A percentile compares a stretch with the other conserved stretches of the same genome.
phyloP scores from a whole-genome alignment of 306 rosid genomes.

The Glycine tomentella region DNA sequence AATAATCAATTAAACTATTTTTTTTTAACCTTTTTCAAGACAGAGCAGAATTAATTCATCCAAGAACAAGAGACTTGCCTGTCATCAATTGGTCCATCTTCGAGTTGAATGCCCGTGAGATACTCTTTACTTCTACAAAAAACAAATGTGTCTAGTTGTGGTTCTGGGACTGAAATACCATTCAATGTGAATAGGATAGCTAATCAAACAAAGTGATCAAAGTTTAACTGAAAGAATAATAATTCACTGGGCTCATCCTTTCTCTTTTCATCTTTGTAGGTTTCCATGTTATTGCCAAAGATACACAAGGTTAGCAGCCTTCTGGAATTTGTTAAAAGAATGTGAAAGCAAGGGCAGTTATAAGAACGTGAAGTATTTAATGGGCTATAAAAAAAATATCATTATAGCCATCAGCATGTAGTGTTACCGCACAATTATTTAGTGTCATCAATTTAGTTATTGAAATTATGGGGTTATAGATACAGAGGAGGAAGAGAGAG shows the following conservation, averaged over 20 bases:
- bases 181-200: slow-evolving; percentile 19
- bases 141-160: slow-evolving; percentile 77
- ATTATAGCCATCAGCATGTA: background rate
- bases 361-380: background rate
- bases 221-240: slow-evolving; percentile 7
- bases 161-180: slow-evolving; percentile 69
- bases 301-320: background rate
- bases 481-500: background rate
- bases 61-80: slow-evolving; percentile 58
- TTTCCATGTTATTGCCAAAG: background rate
- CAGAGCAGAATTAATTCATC: slow-evolving; percentile 16
- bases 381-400: background rate
- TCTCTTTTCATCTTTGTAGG: background rate
- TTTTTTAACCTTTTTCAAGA: background rate
- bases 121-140: slow-evolving; percentile 87
- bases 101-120: slow-evolving; percentile 89
- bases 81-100: slow-evolving; percentile 76
- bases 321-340: background rate
- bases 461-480: background rate
- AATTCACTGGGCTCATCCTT: background rate
- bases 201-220: background rate
- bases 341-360: slow-evolving; percentile 7
- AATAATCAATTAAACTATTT: slow-evolving; percentile 12
- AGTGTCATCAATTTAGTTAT: background rate
- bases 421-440: background rate